Conservation (phyloP, 202 grass and related monocot genomes). For the Schoenoplectus tabernaemontani region DNA sequence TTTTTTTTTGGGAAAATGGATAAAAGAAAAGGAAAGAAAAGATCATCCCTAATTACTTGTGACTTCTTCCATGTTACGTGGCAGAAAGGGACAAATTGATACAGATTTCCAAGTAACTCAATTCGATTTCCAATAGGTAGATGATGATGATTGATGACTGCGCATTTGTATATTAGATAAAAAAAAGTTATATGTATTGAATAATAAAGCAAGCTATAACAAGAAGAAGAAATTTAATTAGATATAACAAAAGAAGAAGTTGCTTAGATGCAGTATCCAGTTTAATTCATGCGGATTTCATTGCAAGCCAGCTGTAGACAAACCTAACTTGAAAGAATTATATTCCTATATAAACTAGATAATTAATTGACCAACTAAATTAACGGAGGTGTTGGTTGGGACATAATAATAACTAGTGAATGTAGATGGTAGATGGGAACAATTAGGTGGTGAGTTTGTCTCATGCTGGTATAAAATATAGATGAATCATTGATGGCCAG, state of each 20-base stretch:
- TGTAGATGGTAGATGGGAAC: background rate
- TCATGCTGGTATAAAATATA: background rate
- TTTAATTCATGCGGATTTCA: background rate
- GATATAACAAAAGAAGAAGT: background rate
- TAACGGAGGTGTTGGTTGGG: background rate
- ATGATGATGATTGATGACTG: background rate
- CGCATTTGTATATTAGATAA: background rate
- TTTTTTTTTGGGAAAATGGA: background rate
- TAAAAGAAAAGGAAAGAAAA: background rate
- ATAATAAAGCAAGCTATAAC: background rate
- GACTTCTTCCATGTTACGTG: background rate
- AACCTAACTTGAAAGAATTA: background rate
- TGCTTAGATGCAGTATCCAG: background rate
- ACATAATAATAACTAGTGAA: background rate
- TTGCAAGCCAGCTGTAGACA: background rate
- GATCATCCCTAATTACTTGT: background rate
- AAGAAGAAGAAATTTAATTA: background rate
- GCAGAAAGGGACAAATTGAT: background rate
- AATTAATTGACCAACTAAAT: background rate
- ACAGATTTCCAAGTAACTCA: background rate
- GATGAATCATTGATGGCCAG: background rate
- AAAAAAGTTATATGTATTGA: background rate
- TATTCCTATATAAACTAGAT: background rate
- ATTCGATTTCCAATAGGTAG: background rate
- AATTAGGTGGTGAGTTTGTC: conserved; percentile 18